Evolutionary conservation across 148 eudicot species (phyloP), one percentile per base, ranked within the genome.

Genomic region (Linanthus parryae): DNA sequence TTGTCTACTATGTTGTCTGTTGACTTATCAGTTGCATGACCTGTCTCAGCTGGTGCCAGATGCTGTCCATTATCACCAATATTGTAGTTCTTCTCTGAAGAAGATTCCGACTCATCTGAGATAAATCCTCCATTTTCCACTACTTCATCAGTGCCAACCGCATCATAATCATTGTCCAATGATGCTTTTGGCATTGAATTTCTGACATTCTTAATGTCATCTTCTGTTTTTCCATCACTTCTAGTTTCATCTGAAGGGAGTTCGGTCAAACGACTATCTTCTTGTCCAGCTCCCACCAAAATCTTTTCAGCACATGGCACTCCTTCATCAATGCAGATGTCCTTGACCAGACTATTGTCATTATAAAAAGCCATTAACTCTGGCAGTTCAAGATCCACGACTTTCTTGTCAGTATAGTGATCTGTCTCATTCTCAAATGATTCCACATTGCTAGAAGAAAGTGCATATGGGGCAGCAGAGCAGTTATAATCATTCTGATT

Each of bases 311-410:
- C 59, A 11, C 45, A 34, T 36, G 75, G 74, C 43, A 79, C 43
- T 26, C 95, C 95, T 36, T 84, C 90, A 50, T 87, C 98, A 36
- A 91, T 61, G 44, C 83, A 78, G 46, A 86, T 91, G 72, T 92
- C 94, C 68, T 82, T 84, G 38, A 91, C 80, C 28, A 66, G 59
- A 39, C 80, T 55, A 23, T 51, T 70, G 62, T 91, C 90, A 48
- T 75, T 77, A 56, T 77, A 79, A 57, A 83, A 77, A 54, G 83
- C 77, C 26, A 68, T 39, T 48, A 77, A 43, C 63, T 77, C 85
- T 0, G 94, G 94, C 56, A 75, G 49, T 52, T 79, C 81, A 66
- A 67, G 81, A 39, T 81, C 85, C 38, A 62, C 36, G 11, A 87
- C 72, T 42, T 62, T 67, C 49, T 86, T 87, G 61, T 84, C 90